Evolutionary conservation across 805 yeast genomes (phyloP), one percentile per base, ranked within the genome.

Genomic region (Metahyphopichia silvanorum): DNA sequence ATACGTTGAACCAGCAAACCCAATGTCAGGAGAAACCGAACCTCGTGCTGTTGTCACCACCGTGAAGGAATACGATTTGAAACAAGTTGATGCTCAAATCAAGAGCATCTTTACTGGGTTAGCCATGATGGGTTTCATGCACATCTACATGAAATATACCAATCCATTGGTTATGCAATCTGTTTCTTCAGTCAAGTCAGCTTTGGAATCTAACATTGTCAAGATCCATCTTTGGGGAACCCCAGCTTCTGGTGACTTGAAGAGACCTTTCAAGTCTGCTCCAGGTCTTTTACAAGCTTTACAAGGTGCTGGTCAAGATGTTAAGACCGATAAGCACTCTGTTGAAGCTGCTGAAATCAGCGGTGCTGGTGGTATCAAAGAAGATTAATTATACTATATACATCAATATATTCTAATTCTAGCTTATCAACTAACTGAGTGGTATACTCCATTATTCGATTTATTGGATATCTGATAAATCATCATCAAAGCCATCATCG

Each of bases 101-200:
- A 87, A 85, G 66, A 78, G 94, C 44, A 76, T 87, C 46, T 80
- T 82, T 73, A 85, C 94, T 43, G 84, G 94, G 44, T 57, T 89
- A 48, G 96, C 95, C 51, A 87, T 93, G 95, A 89, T 93, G 89
- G 95, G 83, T 16, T 85, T 91, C 80, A 89, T 91, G 98, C 98
- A 93, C 66, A 55, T 93, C 42, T 91, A 91, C 79, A 79, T 93
- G 94, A 84, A 87, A 66, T 93, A 87, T 75, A 88, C 97, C 62
- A 88, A 93, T 68, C 98, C 98, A 39, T 76, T 93, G 58, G 79
- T 93, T 47, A 84, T 91, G 88, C 98, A 93, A 71, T 80, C 89
- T 43, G 77, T 93, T 49, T 77, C 94, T 33, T 91, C 96, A 32
- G 69, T 93, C 51, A 93, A 93, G 77, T 69, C 85, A 48, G 95